Conservation (phyloP, 176 grass and related monocot species). For the Eleusine coracana region DNA sequence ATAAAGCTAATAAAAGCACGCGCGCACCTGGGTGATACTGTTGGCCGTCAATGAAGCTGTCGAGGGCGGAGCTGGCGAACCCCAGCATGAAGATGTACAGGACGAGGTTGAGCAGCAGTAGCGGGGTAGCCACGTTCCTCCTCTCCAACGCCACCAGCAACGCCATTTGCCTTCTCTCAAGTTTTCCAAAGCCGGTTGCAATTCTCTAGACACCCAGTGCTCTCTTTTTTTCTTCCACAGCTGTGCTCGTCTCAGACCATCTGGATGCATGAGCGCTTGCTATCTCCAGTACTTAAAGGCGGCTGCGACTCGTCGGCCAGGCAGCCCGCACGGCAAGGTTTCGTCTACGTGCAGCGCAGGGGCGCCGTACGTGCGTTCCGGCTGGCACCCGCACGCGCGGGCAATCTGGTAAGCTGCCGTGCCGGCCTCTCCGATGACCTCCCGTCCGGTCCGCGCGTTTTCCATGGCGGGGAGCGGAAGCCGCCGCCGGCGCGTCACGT, state of each 20-base stretch:
- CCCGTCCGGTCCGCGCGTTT: neutral
- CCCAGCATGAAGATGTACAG: slow-evolving; percentile 49
- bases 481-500: neutral
- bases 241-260: neutral
- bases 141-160: slow-evolving; percentile 17
- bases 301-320: neutral
- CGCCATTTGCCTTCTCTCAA: neutral
- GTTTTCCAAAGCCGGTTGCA: neutral
- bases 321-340: slow-evolving; percentile 17
- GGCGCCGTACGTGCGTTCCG: slow-evolving; percentile 10
- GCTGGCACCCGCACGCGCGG: neutral
- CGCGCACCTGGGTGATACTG: slow-evolving; percentile 10
- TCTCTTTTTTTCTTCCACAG: neutral
- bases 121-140: slow-evolving; percentile 37
- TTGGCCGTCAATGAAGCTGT: slow-evolving; percentile 37
- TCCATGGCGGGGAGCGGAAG: neutral
- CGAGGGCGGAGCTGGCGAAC: slow-evolving; percentile 47
- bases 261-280: neutral
- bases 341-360: slow-evolving; percentile 6
- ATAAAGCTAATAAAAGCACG: neutral
- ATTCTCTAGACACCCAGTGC: neutral
- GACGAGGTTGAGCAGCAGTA: slow-evolving; percentile 53
- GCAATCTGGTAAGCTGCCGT: neutral
- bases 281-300: neutral
- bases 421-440: neutral